These are phyloP conservation scores for Stenogyne calaminthoides DNA, from an alignment of 305 asterid genomes.

Conservation along the genomic window DNA sequence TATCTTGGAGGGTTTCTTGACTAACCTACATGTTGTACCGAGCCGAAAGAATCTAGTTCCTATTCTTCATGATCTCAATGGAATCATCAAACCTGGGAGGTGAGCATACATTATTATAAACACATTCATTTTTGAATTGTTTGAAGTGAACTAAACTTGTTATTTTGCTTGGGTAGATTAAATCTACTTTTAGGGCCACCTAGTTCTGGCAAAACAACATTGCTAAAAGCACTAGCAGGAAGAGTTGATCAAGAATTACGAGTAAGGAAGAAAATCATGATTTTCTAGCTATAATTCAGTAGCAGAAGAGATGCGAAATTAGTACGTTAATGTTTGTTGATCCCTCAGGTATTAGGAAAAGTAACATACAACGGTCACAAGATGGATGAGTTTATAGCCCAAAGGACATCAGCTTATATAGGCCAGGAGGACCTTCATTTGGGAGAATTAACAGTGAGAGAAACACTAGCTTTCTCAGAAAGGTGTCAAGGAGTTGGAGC, in stretches of 20 bases:
- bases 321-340: conserved; percentile 1
- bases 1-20: conserved; percentile 40
- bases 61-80: conserved; percentile 6
- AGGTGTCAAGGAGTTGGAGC: conserved; percentile 67
- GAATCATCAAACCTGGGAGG: conserved; percentile 17
- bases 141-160: not conserved
- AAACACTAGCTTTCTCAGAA: conserved; percentile 61
- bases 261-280: conserved; percentile 30
- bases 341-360: conserved; percentile 56
- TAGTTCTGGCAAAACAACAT: conserved; percentile 74
- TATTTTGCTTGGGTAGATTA: conserved; percentile 51
- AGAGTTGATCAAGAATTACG: conserved; percentile 59
- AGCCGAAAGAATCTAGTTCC: not conserved
- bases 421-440: conserved; percentile 66
- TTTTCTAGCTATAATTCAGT: not conserved
- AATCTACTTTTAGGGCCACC: conserved; percentile 85
- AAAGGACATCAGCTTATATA: conserved; percentile 70
- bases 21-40: not conserved
- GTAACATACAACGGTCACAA: conserved; percentile 69
- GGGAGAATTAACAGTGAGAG: conserved; percentile 64
- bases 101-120: not conserved
- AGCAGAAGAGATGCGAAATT: not conserved
- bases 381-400: conserved; percentile 72
- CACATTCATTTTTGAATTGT: not conserved
- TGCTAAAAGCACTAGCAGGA: conserved; percentile 74